Conservation (phyloP, 1,284 basidiomycete species). For the Apiotrichum mycotoxinovorans region DNA sequence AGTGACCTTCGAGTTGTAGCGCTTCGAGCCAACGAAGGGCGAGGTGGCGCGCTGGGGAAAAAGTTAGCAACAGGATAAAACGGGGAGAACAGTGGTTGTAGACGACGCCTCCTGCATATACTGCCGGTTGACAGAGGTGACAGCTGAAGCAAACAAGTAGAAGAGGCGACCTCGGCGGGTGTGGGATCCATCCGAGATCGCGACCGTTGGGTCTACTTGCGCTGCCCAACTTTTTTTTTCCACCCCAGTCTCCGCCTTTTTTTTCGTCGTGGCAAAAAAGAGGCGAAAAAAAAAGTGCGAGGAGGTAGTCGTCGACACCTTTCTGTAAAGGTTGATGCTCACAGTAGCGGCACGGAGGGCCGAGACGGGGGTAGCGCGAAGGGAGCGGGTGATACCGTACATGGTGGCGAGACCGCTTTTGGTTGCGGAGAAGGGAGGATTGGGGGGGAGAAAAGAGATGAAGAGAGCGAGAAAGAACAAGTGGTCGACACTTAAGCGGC, state of each 20-base stretch:
- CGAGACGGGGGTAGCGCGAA: slow-evolving; percentile 24
- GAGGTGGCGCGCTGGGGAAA: slow-evolving; percentile 31
- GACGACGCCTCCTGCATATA: not conserved
- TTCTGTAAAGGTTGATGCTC: slow-evolving; percentile 9
- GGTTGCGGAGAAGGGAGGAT: slow-evolving; percentile 4
- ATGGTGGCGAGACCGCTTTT: slow-evolving; percentile 23
- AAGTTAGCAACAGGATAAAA: slow-evolving; percentile 1
- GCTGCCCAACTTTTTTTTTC: no score
- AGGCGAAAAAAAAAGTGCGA: not conserved
- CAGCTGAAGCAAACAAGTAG: no score
- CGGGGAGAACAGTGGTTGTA: no score
- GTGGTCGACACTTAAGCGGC: not conserved
- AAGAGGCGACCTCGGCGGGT: no score
- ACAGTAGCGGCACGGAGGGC: slow-evolving; percentile 27
- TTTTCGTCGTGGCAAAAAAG: not conserved
- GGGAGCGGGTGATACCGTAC: slow-evolving; percentile 41
- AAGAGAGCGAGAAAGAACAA: slow-evolving; percentile 1
- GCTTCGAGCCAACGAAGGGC: slow-evolving; percentile 38
- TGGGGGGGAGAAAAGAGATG: slow-evolving; percentile 5
- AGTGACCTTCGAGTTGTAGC: slow-evolving; percentile 53
- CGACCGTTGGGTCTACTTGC: no score
- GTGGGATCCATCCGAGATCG: no score
- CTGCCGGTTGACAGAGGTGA: not conserved
- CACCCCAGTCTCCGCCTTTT: no score
- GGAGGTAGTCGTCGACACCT: not conserved